Percentiles rank a stretch among this genome's conserved stretches.
Conservation (phyloP, 179 eudicot species). For the Spergularia azorica region DNA sequence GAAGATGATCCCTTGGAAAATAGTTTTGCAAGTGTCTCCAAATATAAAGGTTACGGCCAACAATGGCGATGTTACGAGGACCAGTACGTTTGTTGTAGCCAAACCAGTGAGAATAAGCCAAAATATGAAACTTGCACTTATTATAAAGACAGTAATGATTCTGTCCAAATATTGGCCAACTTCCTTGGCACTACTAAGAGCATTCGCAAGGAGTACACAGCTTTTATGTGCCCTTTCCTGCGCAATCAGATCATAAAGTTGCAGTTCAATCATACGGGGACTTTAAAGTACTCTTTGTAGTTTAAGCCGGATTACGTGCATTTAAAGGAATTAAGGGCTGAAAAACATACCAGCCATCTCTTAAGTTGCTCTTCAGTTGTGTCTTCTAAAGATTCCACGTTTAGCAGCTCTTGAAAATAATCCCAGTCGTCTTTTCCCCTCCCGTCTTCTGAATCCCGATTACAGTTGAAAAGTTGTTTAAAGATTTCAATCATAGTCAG, state of each 20-base stretch:
- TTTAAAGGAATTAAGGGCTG: background rate
- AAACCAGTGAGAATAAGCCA: constrained; percentile 32
- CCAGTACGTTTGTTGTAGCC: constrained; percentile 20
- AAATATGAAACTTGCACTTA: constrained; percentile 3
- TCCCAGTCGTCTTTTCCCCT: background rate
- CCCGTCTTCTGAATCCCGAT: background rate
- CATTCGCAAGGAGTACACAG: constrained; percentile 15
- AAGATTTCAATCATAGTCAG: background rate
- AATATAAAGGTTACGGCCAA: constrained; percentile 31
- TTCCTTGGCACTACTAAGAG: constrained; percentile 20
- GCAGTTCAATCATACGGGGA: too few relatives aligned
- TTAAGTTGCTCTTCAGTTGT: background rate
- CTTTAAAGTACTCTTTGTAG: background rate
- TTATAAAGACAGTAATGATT: constrained; percentile 8
- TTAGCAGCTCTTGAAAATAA: background rate
- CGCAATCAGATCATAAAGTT: too few relatives aligned
- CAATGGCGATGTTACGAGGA: constrained; percentile 28
- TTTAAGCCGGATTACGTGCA: background rate
- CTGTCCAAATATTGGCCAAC: constrained; percentile 19
- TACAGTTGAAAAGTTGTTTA: background rate
- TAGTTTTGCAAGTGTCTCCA: constrained; percentile 20
- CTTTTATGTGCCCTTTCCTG: constrained; percentile 24
- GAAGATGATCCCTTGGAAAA: constrained; percentile 34
- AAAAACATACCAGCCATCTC: background rate
- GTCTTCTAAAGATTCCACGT: background rate